A percentile compares a stretch with the other conserved stretches of the same genome.
Evolutionary conservation across 2,329 filamentous ascomycete species (phyloP).

Genomic region (Penicillium frequentans): DNA sequence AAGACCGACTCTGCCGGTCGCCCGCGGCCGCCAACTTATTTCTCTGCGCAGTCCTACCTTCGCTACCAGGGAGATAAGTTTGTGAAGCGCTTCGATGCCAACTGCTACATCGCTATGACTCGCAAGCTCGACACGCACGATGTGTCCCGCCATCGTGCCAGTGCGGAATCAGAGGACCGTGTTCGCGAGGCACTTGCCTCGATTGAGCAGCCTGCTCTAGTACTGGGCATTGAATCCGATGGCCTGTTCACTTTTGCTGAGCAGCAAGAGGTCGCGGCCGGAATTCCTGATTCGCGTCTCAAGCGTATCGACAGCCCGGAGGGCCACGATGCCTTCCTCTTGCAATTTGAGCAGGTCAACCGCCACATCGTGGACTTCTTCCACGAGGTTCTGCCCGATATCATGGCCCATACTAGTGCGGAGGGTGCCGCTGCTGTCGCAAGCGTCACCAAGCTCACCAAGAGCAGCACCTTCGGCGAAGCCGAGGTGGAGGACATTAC

Average conservation of each 20-base stretch:
- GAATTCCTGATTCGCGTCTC: constrained; percentile 74
- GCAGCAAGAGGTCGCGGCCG: constrained; percentile 84
- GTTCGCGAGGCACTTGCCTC: constrained; percentile 74
- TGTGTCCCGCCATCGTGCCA: constrained; percentile 72
- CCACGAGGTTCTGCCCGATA: constrained; percentile 77
- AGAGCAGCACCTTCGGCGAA: constrained; percentile 91
- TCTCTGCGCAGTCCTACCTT: constrained; percentile 95
- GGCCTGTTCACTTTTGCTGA: constrained; percentile 97
- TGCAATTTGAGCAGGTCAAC: constrained; percentile 98
- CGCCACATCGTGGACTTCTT: constrained; percentile 81
- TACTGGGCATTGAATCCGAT: constrained; percentile 92
- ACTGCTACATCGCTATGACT: constrained; percentile 98
- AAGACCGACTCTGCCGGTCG: constrained; percentile 23
- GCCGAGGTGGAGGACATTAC: constrained; percentile 96
- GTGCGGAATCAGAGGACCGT: constrained; percentile 40
- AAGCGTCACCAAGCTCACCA: constrained; percentile 64
- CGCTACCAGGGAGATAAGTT: constrained; percentile 97
- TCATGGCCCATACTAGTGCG: constrained; percentile 69
- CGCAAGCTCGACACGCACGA: constrained; percentile 98
- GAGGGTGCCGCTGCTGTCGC: constrained; percentile 51
- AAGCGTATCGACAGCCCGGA: constrained; percentile 91
- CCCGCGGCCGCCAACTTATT: constrained; percentile 72
- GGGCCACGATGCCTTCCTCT: constrained; percentile 91
- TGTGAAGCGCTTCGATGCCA: constrained; percentile 93
- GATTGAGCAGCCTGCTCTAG: constrained; percentile 85